Conservation (phyloP, 805 yeast species). For the Saccharomyces eubayanus region DNA sequence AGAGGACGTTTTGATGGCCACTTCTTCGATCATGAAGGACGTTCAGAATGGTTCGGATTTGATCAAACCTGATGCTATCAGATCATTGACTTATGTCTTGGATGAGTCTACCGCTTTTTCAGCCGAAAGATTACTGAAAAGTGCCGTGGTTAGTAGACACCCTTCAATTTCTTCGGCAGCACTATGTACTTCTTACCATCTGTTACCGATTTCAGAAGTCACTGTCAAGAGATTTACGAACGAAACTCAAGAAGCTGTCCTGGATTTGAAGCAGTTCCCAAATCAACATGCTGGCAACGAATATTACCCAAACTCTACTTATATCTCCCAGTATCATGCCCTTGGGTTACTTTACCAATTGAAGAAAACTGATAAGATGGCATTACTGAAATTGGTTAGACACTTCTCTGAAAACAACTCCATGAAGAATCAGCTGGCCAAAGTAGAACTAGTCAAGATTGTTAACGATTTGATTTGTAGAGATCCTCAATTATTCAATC, state of each 20-base stretch:
- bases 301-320: slow-evolving; percentile 61
- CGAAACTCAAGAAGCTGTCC: slow-evolving; percentile 88
- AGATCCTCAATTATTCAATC: slow-evolving; percentile 50
- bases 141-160: slow-evolving; percentile 84
- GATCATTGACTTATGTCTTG: slow-evolving; percentile 82
- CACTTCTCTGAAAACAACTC: slow-evolving; percentile 55
- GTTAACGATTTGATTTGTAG: slow-evolving; percentile 64
- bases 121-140: slow-evolving; percentile 85
- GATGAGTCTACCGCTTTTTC: slow-evolving; percentile 88
- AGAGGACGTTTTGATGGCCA: slow-evolving; percentile 92
- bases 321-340: slow-evolving; percentile 91
- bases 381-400: slow-evolving; percentile 80
- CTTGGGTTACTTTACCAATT: slow-evolving; percentile 81
- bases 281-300: slow-evolving; percentile 29
- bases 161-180: slow-evolving; percentile 93
- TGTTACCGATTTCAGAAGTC: slow-evolving; percentile 81
- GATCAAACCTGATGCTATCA: slow-evolving; percentile 89
- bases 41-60: slow-evolving; percentile 81
- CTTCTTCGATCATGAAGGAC: slow-evolving; percentile 96
- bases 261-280: slow-evolving; percentile 36
- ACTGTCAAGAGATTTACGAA: slow-evolving; percentile 90
- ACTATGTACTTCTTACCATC: slow-evolving; percentile 79
- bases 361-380: slow-evolving; percentile 88
- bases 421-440: slow-evolving; percentile 73
- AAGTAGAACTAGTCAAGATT: slow-evolving; percentile 76